Evolutionary conservation across 2,329 filamentous ascomycete species (phyloP).

Genomic region (Scytalidium sp.): DNA sequence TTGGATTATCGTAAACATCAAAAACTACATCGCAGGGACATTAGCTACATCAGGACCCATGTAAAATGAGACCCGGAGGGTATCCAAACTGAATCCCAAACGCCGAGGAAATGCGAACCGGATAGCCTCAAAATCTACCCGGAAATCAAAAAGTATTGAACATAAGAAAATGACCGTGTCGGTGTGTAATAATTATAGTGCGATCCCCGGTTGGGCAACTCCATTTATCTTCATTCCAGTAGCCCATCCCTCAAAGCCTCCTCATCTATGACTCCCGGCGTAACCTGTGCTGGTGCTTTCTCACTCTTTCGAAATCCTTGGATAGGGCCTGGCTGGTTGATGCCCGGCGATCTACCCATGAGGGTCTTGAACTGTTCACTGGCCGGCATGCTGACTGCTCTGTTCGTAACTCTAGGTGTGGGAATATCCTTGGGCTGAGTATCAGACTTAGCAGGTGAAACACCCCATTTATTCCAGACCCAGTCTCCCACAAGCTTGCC

Average conservation of each 20-base stretch:
- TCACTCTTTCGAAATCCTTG: constrained; percentile 60
- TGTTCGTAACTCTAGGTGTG: constrained; percentile 7
- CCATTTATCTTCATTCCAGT: constrained; percentile 14
- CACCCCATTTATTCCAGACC: constrained; percentile 63
- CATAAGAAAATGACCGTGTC: too few species aligned
- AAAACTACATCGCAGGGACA: background rate
- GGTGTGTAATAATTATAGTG: too few species aligned
- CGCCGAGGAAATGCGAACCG: background rate
- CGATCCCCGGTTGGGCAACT: too few species aligned
- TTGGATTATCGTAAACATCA: too few species aligned
- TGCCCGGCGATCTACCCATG: constrained; percentile 59
- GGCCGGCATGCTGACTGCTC: constrained; percentile 29
- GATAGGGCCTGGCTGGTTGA: constrained; percentile 75
- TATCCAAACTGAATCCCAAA: background rate
- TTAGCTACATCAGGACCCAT: background rate
- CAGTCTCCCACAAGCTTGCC: constrained; percentile 60
- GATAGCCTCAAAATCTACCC: background rate
- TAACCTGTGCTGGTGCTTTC: constrained; percentile 26
- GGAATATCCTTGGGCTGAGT: constrained; percentile 4
- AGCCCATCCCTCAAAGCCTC: constrained; percentile 27
- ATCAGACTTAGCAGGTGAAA: constrained; percentile 39
- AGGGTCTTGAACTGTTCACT: constrained; percentile 31
- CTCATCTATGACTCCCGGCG: constrained; percentile 21
- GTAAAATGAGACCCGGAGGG: background rate
- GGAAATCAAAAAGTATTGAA: too few species aligned